Conservation (phyloP, 75 land plant species). For the Sequoia sempervirens region DNA sequence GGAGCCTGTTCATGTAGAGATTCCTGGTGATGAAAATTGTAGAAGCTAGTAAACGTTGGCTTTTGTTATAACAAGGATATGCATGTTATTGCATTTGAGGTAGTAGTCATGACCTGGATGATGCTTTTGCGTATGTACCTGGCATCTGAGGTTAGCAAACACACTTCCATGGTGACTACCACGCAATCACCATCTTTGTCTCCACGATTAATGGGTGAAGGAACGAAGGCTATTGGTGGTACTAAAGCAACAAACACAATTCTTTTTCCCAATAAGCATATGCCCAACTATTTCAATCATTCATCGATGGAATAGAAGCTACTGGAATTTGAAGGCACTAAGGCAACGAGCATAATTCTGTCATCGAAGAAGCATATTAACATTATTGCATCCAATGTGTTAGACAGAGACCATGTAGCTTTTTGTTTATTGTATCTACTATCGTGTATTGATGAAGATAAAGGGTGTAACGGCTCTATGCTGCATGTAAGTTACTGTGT, state of each 20-base stretch:
- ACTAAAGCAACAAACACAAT: too few relatives aligned
- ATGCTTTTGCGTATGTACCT: background rate
- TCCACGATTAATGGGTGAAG: background rate
- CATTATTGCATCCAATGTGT: background rate
- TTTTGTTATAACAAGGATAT: background rate
- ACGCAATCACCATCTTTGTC: background rate
- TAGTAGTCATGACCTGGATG: background rate
- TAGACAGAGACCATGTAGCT: background rate
- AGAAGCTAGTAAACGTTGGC: background rate
- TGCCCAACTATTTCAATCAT: background rate
- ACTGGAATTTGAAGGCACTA: background rate
- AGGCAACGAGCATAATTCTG: background rate
- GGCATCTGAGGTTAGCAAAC: background rate
- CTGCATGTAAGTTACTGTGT: background rate
- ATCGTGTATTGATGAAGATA: background rate
- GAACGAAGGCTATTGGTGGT: too few relatives aligned
- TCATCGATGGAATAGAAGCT: background rate
- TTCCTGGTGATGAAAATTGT: background rate
- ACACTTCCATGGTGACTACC: background rate
- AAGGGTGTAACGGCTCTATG: background rate
- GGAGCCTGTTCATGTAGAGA: slow-evolving; percentile 10
- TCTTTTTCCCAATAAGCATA: too few relatives aligned
- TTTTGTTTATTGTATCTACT: background rate
- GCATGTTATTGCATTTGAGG: background rate
- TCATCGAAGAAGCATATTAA: background rate